Conservation (phyloP, 331 rosid species). For the Quercus tomentella region DNA sequence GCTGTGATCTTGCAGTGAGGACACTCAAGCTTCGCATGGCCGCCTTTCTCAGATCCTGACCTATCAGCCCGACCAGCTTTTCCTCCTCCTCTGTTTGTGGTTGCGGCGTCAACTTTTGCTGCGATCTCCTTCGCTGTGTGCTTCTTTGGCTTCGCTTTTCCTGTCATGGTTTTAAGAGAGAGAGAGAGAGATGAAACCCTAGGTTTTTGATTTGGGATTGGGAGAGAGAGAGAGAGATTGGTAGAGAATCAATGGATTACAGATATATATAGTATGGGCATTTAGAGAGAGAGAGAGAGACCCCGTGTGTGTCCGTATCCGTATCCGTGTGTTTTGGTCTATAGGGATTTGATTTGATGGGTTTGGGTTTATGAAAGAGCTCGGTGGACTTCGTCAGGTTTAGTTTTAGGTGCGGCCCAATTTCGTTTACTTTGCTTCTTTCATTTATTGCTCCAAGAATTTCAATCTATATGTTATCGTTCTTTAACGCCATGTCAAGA, state of each 20-base stretch:
- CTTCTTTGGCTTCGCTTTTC: slow-evolving; percentile 99
- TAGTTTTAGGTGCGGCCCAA: no score
- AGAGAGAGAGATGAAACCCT: not conserved
- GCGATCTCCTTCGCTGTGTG: slow-evolving; percentile 97
- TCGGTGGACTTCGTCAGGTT: no score
- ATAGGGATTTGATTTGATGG: no score
- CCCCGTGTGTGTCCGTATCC: no score
- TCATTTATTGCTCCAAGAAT: no score
- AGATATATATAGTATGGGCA: not conserved
- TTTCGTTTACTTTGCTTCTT: no score
- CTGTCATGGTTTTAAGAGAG: slow-evolving; percentile 49
- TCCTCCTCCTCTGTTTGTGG: slow-evolving; percentile 94
- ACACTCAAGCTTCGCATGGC: slow-evolving; percentile 94
- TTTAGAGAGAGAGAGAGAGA: no score
- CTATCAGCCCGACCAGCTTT: slow-evolving; percentile 85
- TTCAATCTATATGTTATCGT: no score
- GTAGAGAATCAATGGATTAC: not conserved
- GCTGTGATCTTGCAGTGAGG: slow-evolving; percentile 90
- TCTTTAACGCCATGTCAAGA: fast-evolving
- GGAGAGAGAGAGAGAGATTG: not conserved
- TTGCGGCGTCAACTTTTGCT: slow-evolving; percentile 82
- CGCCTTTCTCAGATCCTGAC: slow-evolving; percentile 68
- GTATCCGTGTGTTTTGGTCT: no score
- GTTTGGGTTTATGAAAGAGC: no score
- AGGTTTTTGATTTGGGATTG: not conserved